These are phyloP conservation scores for Microglena sp. DNA, from an alignment of 139 green algal species.

Conservation along the genomic window DNA sequence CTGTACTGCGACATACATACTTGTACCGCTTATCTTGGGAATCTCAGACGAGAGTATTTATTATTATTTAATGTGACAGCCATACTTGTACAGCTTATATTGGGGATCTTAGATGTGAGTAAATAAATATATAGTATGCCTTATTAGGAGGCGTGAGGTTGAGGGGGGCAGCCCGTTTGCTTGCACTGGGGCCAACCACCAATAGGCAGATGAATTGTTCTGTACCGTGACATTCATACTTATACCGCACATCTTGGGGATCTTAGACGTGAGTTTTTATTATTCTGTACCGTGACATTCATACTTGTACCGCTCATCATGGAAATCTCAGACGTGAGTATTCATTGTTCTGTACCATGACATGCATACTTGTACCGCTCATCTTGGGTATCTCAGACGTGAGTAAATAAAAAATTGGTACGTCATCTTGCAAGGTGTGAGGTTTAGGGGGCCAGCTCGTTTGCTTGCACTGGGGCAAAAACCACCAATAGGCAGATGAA, in stretches of 20 bases:
- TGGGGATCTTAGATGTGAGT: no score
- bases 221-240: neutral
- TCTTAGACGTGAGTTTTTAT: constrained; percentile 45
- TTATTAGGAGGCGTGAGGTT: no score
- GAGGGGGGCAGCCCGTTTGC: no score
- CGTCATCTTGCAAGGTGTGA: no score
- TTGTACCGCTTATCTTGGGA: constrained; percentile 40
- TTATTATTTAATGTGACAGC: neutral
- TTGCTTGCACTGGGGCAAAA: no score
- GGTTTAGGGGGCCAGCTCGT: no score
- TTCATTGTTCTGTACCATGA: constrained; percentile 7
- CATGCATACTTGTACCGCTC: constrained; percentile 66
- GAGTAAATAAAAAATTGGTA: no score
- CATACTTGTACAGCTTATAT: constrained; percentile 28
- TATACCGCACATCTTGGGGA: constrained; percentile 41
- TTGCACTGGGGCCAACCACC: no score
- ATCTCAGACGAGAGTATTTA: no score
- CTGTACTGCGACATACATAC: neutral
- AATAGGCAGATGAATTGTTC: no score
- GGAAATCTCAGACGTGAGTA: constrained; percentile 48
- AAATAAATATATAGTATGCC: no score
- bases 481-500: no score
- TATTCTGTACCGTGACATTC: neutral
- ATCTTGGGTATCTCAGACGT: constrained; percentile 54
- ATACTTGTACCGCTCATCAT: constrained; percentile 36